Evolutionary conservation across 257 asterid genomes (phyloP), one percentile per base, ranked within the genome.

Genomic region (Orobanche coerulescens): DNA sequence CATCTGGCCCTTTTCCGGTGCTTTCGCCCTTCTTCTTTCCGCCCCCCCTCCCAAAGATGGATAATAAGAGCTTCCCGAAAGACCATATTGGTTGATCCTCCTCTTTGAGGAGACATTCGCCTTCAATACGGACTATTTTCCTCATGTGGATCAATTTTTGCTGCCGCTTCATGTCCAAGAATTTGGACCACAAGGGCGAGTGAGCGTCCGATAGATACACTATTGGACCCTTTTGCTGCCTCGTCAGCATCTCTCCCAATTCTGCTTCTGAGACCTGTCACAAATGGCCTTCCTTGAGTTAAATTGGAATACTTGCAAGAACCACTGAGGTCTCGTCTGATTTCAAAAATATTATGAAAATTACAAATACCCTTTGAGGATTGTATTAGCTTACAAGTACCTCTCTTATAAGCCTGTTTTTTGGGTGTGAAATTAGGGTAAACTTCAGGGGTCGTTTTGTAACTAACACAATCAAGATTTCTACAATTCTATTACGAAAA

Each of bases 141-240:
- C 75, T 83, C 73, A 91, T 58, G 68, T 77, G 80, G 3, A 76
- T 78, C 36, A 60, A 24, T 25, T 70, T 84, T 23, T 78, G 69
- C 20, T 72, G 66, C 22, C 62, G 61, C 12, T 71, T 78, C 77
- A 76, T 66, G 65, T 80, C 71, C 71, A 84, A 3, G 75, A 86
- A 85, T 23, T 65, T 75, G 0, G 78, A 40, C 97, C 94, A 85
- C 20, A 64, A 12, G 23, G 90, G 82, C 1, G 87, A 7, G 39
- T 51, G 69, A 10, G 90, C 7, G 26, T 74, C 71, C 1, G 78
- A 5, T 20, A 82, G 37, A 64, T 48, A 77, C 20, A 92, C 71
- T 3, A 92, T 86, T 1, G 97, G 84, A 13, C 98, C 98, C 0
- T 25, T 13, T 0, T 37, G 1, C 65, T 86, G 86, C 59, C 62